Evolutionary conservation across 306 rosid genomes (phyloP).

Genomic region (Trifolium dubium): DNA sequence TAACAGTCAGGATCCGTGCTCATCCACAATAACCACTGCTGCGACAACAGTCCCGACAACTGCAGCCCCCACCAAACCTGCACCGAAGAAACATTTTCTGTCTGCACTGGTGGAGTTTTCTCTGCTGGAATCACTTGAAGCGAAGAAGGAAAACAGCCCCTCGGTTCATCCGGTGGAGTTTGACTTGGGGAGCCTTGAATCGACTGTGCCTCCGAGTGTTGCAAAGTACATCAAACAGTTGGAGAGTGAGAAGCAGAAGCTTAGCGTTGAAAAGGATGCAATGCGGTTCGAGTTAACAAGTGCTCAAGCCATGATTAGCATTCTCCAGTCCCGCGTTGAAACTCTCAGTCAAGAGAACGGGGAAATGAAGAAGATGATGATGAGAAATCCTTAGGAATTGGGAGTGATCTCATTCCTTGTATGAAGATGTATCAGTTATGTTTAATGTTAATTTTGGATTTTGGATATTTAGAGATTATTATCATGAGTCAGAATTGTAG

Average conservation of each 20-base stretch:
- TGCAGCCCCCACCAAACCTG: conserved; percentile 35
- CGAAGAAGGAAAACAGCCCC: conserved; percentile 58
- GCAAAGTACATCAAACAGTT: conserved; percentile 67
- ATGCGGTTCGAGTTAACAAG: conserved; percentile 89
- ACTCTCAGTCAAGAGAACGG: conserved; percentile 67
- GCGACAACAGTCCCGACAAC: conserved; percentile 51
- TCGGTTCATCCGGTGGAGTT: conserved; percentile 51
- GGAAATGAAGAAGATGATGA: conserved; percentile 59
- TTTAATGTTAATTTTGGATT: conserved; percentile 24
- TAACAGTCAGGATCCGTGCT: conserved; percentile 69
- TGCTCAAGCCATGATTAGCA: conserved; percentile 80
- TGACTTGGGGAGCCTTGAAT: conserved; percentile 49
- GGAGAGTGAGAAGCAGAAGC: conserved; percentile 72
- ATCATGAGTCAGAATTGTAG: conserved; percentile 41
- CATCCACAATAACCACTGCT: conserved; percentile 72
- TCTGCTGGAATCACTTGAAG: conserved; percentile 77
- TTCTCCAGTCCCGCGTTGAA: conserved; percentile 78
- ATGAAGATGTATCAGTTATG: conserved; percentile 32
- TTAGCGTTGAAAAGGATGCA: conserved; percentile 73
- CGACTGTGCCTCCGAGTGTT: conserved; percentile 70
- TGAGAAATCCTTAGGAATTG: conserved; percentile 33
- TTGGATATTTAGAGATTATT: conserved; percentile 29
- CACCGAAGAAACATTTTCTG: conserved; percentile 70
- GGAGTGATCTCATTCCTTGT: conserved; percentile 17
- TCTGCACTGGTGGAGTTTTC: conserved; percentile 92